Base-by-base conservation (phyloP, 2,329 filamentous ascomycete species). In the Monosporascus sp. region DNA sequence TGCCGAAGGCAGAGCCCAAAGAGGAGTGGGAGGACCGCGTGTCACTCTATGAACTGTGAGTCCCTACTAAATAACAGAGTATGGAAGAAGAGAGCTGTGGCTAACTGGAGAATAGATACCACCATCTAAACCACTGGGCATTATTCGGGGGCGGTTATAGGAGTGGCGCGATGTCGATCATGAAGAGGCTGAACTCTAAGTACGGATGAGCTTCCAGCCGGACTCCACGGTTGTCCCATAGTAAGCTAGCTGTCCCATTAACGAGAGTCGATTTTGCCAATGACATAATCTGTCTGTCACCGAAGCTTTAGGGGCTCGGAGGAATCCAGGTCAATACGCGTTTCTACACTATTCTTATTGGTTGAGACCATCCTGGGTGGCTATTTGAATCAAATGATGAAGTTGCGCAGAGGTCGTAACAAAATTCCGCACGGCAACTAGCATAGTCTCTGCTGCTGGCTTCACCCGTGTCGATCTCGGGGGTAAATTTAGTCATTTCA, bases 11-110 rank as follows among this genome's bases (percentile, higher is more conserved):
- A 8, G 89, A 96, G 67, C 92, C 92, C 0, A 79, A 77, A 11
- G 83, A 81, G 11, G 92, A 97, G 75, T 96, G 90, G 76, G 85
- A 88, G n/a, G 92, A 97, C 70, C 79, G 93, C 19, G 73, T 96
- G 27, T 73, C 74, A 60, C 71, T 97, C 56, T 97, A 97, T 71
- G 90, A 96, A 69, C 67, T 96, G 81, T 91, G 66, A 76, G 86
- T 84, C 7, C 36, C 52, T 56, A 34, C 31, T 34, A 5, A 31
- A 34, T 34, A 14, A 11, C 38, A 26, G 22, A n/a, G 27, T 26
- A 7, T 27, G 17, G 17, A 7, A 20, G 9, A 38, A 17, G 16
- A 9, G 19, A 37, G 27, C 19, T n/a, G 14, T 22, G 38, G 17
- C 45, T 53, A 34, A 36, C 61, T 86, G 83, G 55, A 36, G 40